phyloP scores from a whole-genome alignment of 495 filamentous ascomycete genomes.

The Lentithecium fluviatile region DNA sequence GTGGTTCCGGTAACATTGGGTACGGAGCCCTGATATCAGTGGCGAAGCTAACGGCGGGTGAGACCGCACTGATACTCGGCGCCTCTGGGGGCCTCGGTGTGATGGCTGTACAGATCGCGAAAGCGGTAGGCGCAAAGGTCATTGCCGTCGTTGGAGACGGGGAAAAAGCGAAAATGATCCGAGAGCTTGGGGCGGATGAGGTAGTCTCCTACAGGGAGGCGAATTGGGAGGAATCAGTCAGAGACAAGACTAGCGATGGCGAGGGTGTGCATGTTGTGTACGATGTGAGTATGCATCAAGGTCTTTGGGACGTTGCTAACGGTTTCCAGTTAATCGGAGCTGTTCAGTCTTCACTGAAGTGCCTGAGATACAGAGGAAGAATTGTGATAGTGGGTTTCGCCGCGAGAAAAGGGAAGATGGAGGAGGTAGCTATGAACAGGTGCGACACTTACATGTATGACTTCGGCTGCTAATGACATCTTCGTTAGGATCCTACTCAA shows the following conservation, averaged over 20 bases:
- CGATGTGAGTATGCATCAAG: too few species aligned
- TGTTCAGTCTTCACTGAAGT: conserved; percentile 31
- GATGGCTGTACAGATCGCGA: conserved; percentile 32
- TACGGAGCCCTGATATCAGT: conserved; percentile 16
- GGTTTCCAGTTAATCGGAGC: conserved; percentile 31
- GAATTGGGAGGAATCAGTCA: conserved; percentile 32
- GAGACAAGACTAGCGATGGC: conserved; percentile 23
- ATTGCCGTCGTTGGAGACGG: conserved; percentile 25
- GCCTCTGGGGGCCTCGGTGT: conserved; percentile 32
- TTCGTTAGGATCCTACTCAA: conserved; percentile 43
- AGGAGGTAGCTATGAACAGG: conserved; percentile 41
- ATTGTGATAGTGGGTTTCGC: conserved; percentile 43
- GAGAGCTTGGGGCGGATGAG: conserved; percentile 24
- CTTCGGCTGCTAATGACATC: too few species aligned
- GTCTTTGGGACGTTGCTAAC: too few species aligned
- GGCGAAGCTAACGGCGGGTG: conserved; percentile 12
- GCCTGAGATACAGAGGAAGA: conserved; percentile 36
- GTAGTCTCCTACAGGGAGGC: conserved; percentile 20
- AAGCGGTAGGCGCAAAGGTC: conserved; percentile 24
- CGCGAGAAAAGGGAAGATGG: conserved; percentile 42
- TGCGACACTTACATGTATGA: too few species aligned
- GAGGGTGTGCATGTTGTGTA: conserved; percentile 35
- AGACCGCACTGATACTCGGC: conserved; percentile 27
- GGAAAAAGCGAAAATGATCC: conserved; percentile 25
- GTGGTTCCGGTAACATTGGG: conserved; percentile 21